Base-by-base conservation (phyloP, 2,329 filamentous ascomycete species). In the Myriangium duriaei region DNA sequence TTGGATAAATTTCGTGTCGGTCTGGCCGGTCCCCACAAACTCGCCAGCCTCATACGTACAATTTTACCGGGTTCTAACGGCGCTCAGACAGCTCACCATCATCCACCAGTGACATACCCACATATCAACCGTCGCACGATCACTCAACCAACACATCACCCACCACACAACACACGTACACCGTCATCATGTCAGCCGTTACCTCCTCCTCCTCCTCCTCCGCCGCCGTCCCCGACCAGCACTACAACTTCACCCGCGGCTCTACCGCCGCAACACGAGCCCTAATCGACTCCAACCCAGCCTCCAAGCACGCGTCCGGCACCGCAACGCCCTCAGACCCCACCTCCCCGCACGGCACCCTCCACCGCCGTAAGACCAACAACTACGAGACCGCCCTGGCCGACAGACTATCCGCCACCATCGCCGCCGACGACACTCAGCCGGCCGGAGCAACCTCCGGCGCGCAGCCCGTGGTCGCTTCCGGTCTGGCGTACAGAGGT, bases 381-480 rank as follows among this genome's bases (percentile, higher is more conserved):
- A 47, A 54, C 40, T 56, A 53, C 45, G 46, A 53, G 33, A 41
- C 50, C 40, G 49, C 52, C 1, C 41, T 50, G 9, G 39, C 34
- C 11, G 43, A 42, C 15, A 33, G 35, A 7, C 12, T 35, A 5
- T 29, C 19, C 14, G 37, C 31, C 21, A 28, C 42, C 11, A 38
- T 40, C 13, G 21, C 30, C 11, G 26, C 34, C 4, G 21, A 31
- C 5, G 18, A 17, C 11, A 15, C 29, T 37, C 31, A 32, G 11
- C 34, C 28, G 16, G 17, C 29, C 10, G 32, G 26, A 21, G 36
- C 19, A 5, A 9, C 19, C 7, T 36, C 32, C 14, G 16, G 34
- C 19, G 13, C 34, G 4, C 18, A 34, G n/a, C 30, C 35, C 5
- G 18, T 16, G 13, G 24, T 34, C 5, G 21, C 19, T 6, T 31